These are phyloP conservation scores for Gyromitra esculenta DNA, from an alignment of 2,329 filamentous ascomycete species.

Conservation along the genomic window DNA sequence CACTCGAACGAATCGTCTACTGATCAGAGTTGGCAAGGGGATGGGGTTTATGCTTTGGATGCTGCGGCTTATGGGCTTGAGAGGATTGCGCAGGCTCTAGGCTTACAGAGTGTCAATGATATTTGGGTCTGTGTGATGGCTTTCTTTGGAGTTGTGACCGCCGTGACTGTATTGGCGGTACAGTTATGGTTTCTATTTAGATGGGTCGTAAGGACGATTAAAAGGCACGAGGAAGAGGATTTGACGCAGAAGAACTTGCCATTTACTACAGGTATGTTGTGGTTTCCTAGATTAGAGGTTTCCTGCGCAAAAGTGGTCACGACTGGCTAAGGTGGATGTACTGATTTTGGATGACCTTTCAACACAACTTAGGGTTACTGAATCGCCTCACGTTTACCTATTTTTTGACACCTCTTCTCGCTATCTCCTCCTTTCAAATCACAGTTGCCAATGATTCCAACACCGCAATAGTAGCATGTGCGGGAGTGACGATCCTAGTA, in stretches of 20 bases:
- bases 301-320: background rate
- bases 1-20: constrained; percentile 78
- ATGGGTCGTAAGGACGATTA: constrained; percentile 78
- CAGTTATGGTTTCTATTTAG: constrained; percentile 80
- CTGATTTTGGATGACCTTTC: constrained; percentile 22
- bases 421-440: constrained; percentile 90
- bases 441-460: constrained; percentile 77
- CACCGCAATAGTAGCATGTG: constrained; percentile 73
- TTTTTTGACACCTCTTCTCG: constrained; percentile 85
- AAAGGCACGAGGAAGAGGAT: constrained; percentile 81
- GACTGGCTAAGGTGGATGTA: background rate
- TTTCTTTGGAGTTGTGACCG: constrained; percentile 84
- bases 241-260: constrained; percentile 90
- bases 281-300: background rate
- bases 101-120: constrained; percentile 78
- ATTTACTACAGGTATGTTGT: constrained; percentile 76
- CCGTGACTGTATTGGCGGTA: constrained; percentile 72
- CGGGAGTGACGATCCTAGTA: constrained; percentile 64
- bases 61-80: constrained; percentile 79
- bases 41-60: constrained; percentile 77
- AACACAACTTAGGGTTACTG: constrained; percentile 60
- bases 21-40: constrained; percentile 39
- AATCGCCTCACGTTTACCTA: constrained; percentile 92
- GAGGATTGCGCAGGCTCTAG: constrained; percentile 79
- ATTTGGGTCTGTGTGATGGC: constrained; percentile 95